phyloP scores from a whole-genome alignment of 768 basidiomycete genomes.

The Amanita rubescens region DNA sequence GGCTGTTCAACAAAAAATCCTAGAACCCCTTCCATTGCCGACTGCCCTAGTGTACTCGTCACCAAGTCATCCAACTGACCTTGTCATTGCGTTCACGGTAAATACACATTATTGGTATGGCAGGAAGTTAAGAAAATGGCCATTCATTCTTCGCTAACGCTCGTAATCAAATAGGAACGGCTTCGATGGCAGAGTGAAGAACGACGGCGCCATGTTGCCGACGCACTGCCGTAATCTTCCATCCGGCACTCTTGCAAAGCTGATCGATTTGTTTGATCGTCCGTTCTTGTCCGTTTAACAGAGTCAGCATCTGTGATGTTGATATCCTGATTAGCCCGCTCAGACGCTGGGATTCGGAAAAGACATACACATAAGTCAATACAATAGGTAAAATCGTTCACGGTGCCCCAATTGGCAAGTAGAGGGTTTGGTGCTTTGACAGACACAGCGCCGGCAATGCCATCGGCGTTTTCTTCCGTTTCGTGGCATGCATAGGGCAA shows the following conservation, averaged over 20 bases:
- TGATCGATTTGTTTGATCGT: conserved; percentile 25
- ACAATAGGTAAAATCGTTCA: conserved; percentile 27
- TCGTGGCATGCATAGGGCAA: conserved; percentile 19
- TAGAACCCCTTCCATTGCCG: too few relatives aligned
- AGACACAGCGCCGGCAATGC: conserved; percentile 16
- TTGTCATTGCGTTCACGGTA: too few relatives aligned
- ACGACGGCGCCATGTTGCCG: conserved; percentile 14
- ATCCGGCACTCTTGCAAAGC: conserved; percentile 24
- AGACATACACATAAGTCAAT: conserved; percentile 25
- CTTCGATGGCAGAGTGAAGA: conserved; percentile 18
- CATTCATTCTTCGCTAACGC: too few relatives aligned
- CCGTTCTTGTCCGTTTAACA: conserved; percentile 33
- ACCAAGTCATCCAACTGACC: too few relatives aligned
- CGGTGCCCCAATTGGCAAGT: conserved; percentile 31
- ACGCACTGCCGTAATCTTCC: conserved; percentile 22
- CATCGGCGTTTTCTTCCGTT: not conserved
- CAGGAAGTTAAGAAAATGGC: too few relatives aligned
- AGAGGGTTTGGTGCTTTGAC: conserved; percentile 26
- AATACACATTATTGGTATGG: too few relatives aligned
- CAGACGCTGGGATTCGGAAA: not conserved
- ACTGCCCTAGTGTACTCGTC: too few relatives aligned
- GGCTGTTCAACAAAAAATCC: too few relatives aligned
- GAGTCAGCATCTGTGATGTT: conserved; percentile 28
- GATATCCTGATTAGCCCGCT: not conserved
- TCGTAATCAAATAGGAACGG: conserved; percentile 15